Conservation (phyloP, 768 basidiomycete genomes). For the Suillus lakei region DNA sequence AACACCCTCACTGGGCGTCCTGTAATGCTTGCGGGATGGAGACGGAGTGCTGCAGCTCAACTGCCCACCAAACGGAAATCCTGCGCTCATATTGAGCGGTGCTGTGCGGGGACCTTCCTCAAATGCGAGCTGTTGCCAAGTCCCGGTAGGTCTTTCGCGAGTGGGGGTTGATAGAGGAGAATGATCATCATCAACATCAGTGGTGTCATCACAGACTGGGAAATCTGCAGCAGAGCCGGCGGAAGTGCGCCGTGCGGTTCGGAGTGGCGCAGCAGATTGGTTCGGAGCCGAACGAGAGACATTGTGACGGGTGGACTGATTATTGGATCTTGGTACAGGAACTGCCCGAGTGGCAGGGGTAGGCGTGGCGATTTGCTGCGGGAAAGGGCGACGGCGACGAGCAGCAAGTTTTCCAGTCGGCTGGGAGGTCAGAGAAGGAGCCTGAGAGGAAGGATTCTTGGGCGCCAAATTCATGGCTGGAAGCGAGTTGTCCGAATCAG, state of each 20-base stretch:
- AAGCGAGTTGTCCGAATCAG: constrained; percentile 45
- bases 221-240: constrained; percentile 46
- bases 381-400: constrained; percentile 54
- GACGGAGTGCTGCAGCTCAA: constrained; percentile 40
- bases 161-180: constrained; percentile 60
- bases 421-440: constrained; percentile 48
- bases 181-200: constrained; percentile 49
- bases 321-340: constrained; percentile 48
- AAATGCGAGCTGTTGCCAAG: constrained; percentile 40
- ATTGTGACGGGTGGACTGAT: constrained; percentile 24
- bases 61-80: constrained; percentile 46
- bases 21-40: constrained; percentile 50
- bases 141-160: constrained; percentile 40
- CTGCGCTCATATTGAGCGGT: constrained; percentile 43
- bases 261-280: constrained; percentile 40
- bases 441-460: constrained; percentile 22
- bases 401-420: constrained; percentile 63
- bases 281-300: constrained; percentile 59
- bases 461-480: constrained; percentile 34
- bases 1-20: constrained; percentile 75
- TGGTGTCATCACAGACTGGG: constrained; percentile 77
- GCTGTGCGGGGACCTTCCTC: constrained; percentile 56
- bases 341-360: constrained; percentile 48
- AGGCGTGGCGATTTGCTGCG: constrained; percentile 38
- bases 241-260: constrained; percentile 37